Evolutionary conservation across 257 asterid species (phyloP).

Genomic region (Nemophila menziesii): DNA sequence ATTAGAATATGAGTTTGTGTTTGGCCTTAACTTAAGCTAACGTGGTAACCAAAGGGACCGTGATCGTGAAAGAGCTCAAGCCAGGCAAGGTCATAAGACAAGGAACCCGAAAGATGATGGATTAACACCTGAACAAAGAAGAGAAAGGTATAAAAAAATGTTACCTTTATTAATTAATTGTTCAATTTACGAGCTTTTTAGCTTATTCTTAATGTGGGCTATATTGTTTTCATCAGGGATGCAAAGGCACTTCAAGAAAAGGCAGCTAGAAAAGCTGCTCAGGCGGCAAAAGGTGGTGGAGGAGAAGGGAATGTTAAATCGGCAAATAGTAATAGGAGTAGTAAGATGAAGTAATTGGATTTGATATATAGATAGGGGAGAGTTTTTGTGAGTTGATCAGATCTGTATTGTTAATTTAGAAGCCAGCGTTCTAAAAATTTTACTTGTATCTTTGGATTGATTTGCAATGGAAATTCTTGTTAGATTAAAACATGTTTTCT

Average conservation of each 20-base stretch:
- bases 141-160: slow-evolving; percentile 39
- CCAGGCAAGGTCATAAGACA: slow-evolving; percentile 40
- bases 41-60: slow-evolving; percentile 79
- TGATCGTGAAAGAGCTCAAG: slow-evolving; percentile 81
- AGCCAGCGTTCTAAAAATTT: slow-evolving; percentile 9
- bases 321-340: slow-evolving; percentile 10
- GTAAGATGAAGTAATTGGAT: slow-evolving; percentile 31
- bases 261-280: slow-evolving; percentile 51
- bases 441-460: slow-evolving; percentile 14
- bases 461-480: slow-evolving; percentile 17
- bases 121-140: slow-evolving; percentile 77
- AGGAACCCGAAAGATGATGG: slow-evolving; percentile 44
- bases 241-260: slow-evolving; percentile 80
- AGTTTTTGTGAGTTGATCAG: slow-evolving; percentile 11
- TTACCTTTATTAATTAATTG: background rate
- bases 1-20: slow-evolving; percentile 8
- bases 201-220: background rate
- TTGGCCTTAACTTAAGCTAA: slow-evolving; percentile 41
- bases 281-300: slow-evolving; percentile 27
- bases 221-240: slow-evolving; percentile 35
- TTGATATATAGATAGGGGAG: slow-evolving; percentile 1
- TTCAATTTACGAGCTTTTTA: background rate
- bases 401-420: slow-evolving; percentile 7
- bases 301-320: slow-evolving; percentile 10
- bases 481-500: background rate